These are phyloP conservation scores for Xylaria grammica DNA, from an alignment of 495 filamentous ascomycete genomes.

Conservation along the genomic window DNA sequence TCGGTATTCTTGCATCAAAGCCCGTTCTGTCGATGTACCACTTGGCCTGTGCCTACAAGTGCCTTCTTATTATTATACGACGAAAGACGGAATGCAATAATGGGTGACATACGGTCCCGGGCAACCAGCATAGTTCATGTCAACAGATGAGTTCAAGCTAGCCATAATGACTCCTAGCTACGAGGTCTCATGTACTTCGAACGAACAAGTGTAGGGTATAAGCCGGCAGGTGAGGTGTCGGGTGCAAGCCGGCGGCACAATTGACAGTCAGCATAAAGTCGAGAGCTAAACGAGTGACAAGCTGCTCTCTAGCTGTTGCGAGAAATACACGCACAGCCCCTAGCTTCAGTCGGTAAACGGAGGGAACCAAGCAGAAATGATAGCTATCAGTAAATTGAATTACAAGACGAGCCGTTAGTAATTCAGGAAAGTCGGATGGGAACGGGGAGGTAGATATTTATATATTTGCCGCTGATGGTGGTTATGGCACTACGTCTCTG, in stretches of 20 bases:
- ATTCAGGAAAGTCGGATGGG: background rate
- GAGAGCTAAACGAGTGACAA: background rate
- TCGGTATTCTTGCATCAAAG: background rate
- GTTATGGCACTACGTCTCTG: background rate
- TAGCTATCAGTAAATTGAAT: too few species aligned
- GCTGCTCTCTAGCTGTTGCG: background rate
- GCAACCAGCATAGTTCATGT: slow-evolving; percentile 12
- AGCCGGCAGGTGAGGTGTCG: background rate
- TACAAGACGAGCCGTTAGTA: too few species aligned
- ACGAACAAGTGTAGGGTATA: background rate
- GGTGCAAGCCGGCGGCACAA: slow-evolving; percentile 7
- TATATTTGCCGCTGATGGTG: background rate
- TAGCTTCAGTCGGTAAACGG: background rate
- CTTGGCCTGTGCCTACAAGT: background rate
- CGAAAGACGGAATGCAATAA: background rate
- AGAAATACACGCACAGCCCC: background rate
- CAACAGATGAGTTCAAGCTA: background rate
- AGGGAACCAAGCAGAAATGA: too few species aligned
- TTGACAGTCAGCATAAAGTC: background rate
- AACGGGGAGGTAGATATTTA: background rate
- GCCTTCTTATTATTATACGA: background rate
- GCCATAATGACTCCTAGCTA: background rate
- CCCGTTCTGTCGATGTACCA: slow-evolving; percentile 8
- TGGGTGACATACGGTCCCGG: slow-evolving; percentile 14
- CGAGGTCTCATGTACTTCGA: background rate